Percentiles rank a stretch among this genome's conserved stretches.
Conservation (phyloP, 139 green algal species). For the Edaphochlamys debaryana region DNA sequence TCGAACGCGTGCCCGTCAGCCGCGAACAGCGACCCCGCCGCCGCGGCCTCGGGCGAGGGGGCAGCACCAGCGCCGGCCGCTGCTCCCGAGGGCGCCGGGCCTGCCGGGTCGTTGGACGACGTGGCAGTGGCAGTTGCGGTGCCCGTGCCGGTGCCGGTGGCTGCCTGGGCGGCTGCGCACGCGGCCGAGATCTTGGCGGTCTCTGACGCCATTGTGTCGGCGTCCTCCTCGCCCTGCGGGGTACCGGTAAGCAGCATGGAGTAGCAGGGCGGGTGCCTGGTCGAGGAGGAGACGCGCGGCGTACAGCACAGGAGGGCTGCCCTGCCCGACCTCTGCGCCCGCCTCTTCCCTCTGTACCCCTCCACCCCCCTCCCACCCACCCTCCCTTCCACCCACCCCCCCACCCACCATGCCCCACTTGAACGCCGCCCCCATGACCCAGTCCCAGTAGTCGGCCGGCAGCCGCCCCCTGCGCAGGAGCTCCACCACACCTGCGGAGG, state of each 20-base stretch:
- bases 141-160: constrained; percentile 14
- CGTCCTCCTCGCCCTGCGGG: constrained; percentile 46
- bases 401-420: constrained; percentile 61
- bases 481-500: constrained; percentile 77
- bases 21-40: neutral
- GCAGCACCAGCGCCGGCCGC: neutral
- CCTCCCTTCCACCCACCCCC: constrained; percentile 14
- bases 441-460: constrained; percentile 84
- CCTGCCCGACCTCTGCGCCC: neutral
- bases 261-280: too few relatives aligned
- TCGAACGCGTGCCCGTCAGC: constrained; percentile 55
- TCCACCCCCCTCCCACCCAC: constrained; percentile 24
- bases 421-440: constrained; percentile 76
- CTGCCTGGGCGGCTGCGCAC: constrained; percentile 9
- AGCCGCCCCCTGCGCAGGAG: constrained; percentile 77
- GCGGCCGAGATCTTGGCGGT: constrained; percentile 32
- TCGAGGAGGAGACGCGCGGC: too few relatives aligned
- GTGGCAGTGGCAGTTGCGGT: constrained; percentile 9
- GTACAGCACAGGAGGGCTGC: too few relatives aligned
- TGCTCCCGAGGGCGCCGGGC: too few relatives aligned
- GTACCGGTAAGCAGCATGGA: too few relatives aligned
- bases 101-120: neutral
- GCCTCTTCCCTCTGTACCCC: constrained; percentile 44
- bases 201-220: constrained; percentile 17
- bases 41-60: neutral